Evolutionary conservation across 176 grass and related monocot genomes (phyloP).

Genomic region (Ensete ventricosum): DNA sequence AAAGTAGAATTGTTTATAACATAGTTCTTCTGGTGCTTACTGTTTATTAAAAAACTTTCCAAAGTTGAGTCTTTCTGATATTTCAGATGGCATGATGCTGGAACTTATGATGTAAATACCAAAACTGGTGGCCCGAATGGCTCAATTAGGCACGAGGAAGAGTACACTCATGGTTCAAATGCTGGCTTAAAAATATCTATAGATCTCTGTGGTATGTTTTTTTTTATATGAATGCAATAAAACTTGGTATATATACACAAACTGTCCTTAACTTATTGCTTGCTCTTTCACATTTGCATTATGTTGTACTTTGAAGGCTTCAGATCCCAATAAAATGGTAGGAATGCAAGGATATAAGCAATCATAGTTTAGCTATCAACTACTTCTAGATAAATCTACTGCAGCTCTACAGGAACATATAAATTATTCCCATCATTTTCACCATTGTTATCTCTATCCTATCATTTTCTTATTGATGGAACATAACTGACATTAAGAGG

Average conservation of each 20-base stretch:
- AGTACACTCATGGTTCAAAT: conserved; percentile 86
- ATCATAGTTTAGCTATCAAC: background rate
- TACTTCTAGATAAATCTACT: background rate
- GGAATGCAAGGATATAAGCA: background rate
- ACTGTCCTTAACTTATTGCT: background rate
- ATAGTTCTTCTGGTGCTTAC: background rate
- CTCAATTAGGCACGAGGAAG: conserved; percentile 81
- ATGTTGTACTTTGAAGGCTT: background rate
- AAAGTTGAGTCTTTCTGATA: conserved; percentile 2
- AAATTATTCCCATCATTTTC: background rate
- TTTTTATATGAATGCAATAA: background rate
- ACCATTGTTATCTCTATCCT: background rate
- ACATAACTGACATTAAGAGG: background rate
- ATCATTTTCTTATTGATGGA: background rate
- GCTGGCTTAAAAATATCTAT: conserved; percentile 94
- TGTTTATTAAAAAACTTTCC: background rate
- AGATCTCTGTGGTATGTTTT: conserved; percentile 72
- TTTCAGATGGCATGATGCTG: conserved; percentile 98
- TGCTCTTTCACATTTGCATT: background rate
- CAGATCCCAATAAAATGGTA: background rate
- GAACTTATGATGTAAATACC: conserved; percentile 72
- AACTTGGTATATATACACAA: background rate
- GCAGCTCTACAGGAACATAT: background rate
- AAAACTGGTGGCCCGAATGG: conserved; percentile 93
- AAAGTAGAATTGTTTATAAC: background rate